Evolutionary conservation across 345 rosid genomes (phyloP), one percentile per base, ranked within the genome.

Genomic region (Corchorus capsularis): DNA sequence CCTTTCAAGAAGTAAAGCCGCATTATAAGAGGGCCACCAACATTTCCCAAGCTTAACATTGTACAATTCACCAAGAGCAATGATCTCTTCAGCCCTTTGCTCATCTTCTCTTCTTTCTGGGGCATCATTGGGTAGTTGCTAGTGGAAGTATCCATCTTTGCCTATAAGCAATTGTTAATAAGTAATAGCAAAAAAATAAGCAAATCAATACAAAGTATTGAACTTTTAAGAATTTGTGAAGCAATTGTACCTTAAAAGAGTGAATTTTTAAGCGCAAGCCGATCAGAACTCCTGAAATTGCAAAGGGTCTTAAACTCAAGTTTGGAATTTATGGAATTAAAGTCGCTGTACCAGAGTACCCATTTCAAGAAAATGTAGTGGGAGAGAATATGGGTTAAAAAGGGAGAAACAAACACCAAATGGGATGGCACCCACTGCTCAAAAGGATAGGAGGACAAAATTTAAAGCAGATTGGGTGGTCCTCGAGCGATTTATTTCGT

Each of bases 21-120:
- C 69, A 13, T 32, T 20, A 83, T 35, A 13, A 83, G 83, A 7
- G 86, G 86, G 15, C 81, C 83, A 14, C 81, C 79, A 14, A 72
- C 59, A 32, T 66, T 19, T 66, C 71, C 71, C 35, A 66, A 66
- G n/a, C 49, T 78, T 35, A 81, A 50, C 83, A 77, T 50, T 53
- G 52, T n/a, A 67, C 72, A 72, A 55, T 81, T 81, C 67, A 69
- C 50, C 54, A 55, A 16, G 1, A 81, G 83, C 75, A 77, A 47
- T 34, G 50, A 10, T 45, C 56, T 76, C 16, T 80, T 80, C 35
- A 80, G 67, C 34, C 61, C n/a, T 61, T 77, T 72, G 65, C 72
- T 77, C 49, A 76, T 72, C 71, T 72, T 73, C 19, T 72, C 70
- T n/a, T 52, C 80, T 74, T 63, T 22, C 4, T 32, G 6, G 54